Base-by-base conservation (phyloP, 768 basidiomycete genomes). In the Hirschioporus abietinus region DNA sequence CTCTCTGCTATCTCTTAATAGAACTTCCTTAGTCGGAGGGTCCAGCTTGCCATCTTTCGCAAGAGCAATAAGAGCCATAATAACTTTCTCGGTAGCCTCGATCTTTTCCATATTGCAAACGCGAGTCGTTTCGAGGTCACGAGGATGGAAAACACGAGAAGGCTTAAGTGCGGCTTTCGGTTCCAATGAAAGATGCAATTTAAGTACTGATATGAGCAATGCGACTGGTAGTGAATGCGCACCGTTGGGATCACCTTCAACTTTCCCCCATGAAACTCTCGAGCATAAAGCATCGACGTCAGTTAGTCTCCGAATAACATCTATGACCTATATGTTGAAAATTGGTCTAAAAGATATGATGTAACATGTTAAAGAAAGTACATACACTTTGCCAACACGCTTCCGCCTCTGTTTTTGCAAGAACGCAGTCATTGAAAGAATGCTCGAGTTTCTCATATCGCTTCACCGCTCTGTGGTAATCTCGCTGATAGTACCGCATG, bases 401-500 rank as follows among this genome's bases (percentile, higher is more conserved):
- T 36, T 89, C 85, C 71, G 93, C 87, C 34, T 88, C 89, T 64
- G 87, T 84, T 66, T 93, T 73, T 67, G 89, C 86, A 1, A 87
- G 87, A 74, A 93, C 89, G 70, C 86, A 89, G 23, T 83, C 84
- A 64, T 77, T 81, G 74, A 88, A 88, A 69, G 86, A 83, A 67
- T 80, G 81, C 74, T 92, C 89, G 34, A 94, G 75, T 69, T 88
- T 84, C 60, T 82, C 81, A 64, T 92, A 85, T 65, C 84, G 84
- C 71, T 78, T 74, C 72, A 85, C 82, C 68, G 84, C 84, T 59
- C 90, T 84, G 69, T 89, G 86, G 75, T 88, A 80, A 79, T 92
- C 88, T 68, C 90, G 84, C 65, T 87, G 86, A 75, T 94, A 93
- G 72, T 93, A 86, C 72, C 82, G 87, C 92, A 95, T 93, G 67